Conservation (phyloP, 768 basidiomycete species). For the Calocybe indica region DNA sequence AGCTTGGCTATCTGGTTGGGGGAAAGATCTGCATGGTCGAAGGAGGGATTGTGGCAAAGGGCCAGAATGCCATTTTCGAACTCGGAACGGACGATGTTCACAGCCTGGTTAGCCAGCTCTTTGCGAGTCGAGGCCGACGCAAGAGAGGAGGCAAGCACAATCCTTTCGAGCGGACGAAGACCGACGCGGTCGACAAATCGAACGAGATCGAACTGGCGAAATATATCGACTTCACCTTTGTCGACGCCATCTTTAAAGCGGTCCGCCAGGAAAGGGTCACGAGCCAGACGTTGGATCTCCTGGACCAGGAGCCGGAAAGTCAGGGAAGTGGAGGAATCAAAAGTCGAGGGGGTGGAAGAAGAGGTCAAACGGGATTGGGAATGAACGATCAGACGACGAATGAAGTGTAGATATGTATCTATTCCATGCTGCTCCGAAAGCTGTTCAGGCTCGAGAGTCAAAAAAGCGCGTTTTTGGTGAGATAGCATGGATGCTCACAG, state of each 20-base stretch:
- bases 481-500: slow-evolving; percentile 36
- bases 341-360: slow-evolving; percentile 52
- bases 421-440: slow-evolving; percentile 95
- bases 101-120: slow-evolving; percentile 60
- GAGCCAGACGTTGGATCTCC: slow-evolving; percentile 83
- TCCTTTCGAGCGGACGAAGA: slow-evolving; percentile 70
- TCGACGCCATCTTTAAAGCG: slow-evolving; percentile 88
- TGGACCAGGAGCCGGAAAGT: slow-evolving; percentile 83
- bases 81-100: slow-evolving; percentile 63
- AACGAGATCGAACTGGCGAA: slow-evolving; percentile 77
- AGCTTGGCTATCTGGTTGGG: slow-evolving; percentile 73
- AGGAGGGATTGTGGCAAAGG: slow-evolving; percentile 73
- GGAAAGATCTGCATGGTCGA: slow-evolving; percentile 76
- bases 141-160: slow-evolving; percentile 73
- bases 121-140: slow-evolving; percentile 51
- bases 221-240: slow-evolving; percentile 80
- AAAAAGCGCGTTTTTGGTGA: background rate
- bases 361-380: slow-evolving; percentile 68
- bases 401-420: slow-evolving; percentile 96
- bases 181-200: slow-evolving; percentile 81
- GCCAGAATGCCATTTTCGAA: slow-evolving; percentile 76
- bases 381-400: slow-evolving; percentile 90
- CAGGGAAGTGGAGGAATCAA: slow-evolving; percentile 71
- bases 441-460: slow-evolving; percentile 34
- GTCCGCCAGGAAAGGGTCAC: slow-evolving; percentile 86